These are phyloP conservation scores for Silene latifolia DNA, from an alignment of 148 eudicot species.

Conservation along the genomic window DNA sequence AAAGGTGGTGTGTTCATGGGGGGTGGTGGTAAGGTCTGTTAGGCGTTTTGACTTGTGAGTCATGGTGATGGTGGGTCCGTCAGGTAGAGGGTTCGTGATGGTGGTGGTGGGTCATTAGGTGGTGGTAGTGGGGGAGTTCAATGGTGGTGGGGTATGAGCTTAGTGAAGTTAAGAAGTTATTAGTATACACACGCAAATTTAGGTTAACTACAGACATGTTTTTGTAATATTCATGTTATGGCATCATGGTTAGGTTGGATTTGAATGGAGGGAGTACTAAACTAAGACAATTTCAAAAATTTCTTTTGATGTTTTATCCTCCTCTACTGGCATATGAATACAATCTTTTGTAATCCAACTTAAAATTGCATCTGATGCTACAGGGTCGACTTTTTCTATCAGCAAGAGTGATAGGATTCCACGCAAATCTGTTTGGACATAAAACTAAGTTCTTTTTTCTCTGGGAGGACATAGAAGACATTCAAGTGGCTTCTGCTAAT, in stretches of 20 bases:
- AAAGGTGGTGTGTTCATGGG: too few species aligned
- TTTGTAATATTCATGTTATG: neutral
- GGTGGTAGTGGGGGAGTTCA: too few species aligned
- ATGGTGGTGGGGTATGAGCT: neutral
- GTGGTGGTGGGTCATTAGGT: too few species aligned
- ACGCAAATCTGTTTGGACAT: conserved; percentile 83
- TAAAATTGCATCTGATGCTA: conserved; percentile 11
- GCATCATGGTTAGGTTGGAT: neutral
- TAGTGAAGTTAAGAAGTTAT: neutral
- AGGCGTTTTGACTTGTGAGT: too few species aligned
- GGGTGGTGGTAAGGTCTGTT: too few species aligned
- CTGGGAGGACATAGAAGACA: conserved; percentile 96
- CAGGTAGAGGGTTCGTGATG: too few species aligned
- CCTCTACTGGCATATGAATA: neutral
- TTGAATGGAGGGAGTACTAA: neutral
- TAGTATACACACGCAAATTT: neutral
- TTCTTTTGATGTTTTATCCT: neutral
- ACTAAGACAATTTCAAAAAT: neutral
- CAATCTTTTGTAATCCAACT: conserved; percentile 6
- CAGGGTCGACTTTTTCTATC: conserved; percentile 98
- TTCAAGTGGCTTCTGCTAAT: conserved; percentile 77
- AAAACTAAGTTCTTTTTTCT: conserved; percentile 92
- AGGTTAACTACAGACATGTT: neutral
- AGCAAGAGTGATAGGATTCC: conserved; percentile 89
- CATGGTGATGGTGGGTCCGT: too few species aligned